These are phyloP conservation scores for Euclidium syriacum DNA, from an alignment of 345 rosid species.

Conservation along the genomic window DNA sequence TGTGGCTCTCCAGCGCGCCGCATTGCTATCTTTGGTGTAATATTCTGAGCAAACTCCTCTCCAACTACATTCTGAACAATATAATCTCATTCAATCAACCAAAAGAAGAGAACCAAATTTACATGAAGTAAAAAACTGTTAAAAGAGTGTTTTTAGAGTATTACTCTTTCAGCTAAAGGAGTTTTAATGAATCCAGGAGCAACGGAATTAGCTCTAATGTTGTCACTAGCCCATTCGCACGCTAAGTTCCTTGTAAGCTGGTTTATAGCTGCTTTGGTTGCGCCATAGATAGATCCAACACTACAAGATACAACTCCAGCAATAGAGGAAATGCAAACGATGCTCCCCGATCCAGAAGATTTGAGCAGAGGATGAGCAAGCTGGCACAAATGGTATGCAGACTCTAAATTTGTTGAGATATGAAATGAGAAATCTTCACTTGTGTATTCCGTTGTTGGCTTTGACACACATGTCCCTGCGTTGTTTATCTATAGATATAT, in stretches of 20 bases:
- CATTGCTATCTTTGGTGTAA: constrained; percentile 23
- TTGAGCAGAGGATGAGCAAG: constrained; percentile 53
- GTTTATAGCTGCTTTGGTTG: not conserved
- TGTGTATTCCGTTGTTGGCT: constrained; percentile 47
- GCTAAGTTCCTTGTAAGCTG: no score
- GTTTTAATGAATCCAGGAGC: not conserved
- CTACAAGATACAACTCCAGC: constrained; percentile 30
- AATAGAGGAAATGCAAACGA: constrained; percentile 58
- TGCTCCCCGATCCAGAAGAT: constrained; percentile 46
- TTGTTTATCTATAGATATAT: constrained; percentile 52
- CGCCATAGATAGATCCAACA: constrained; percentile 27
- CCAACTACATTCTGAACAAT: not conserved
- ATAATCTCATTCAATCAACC: not conserved
- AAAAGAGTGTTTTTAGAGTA: no score
- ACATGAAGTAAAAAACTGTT: no score
- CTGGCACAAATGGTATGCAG: constrained; percentile 57
- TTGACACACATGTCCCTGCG: constrained; percentile 53
- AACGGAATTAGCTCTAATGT: no score
- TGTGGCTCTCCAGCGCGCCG: constrained; percentile 51
- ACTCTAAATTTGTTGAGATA: constrained; percentile 52
- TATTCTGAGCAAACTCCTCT: no score
- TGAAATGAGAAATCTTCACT: constrained; percentile 45
- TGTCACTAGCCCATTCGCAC: no score
- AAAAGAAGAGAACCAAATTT: no score
- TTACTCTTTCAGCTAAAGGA: not conserved